A percentile compares a stretch with the other conserved stretches of the same genome.
phyloP scores from a whole-genome alignment of 2,329 filamentous ascomycete species.

The Epichloe festucae region DNA sequence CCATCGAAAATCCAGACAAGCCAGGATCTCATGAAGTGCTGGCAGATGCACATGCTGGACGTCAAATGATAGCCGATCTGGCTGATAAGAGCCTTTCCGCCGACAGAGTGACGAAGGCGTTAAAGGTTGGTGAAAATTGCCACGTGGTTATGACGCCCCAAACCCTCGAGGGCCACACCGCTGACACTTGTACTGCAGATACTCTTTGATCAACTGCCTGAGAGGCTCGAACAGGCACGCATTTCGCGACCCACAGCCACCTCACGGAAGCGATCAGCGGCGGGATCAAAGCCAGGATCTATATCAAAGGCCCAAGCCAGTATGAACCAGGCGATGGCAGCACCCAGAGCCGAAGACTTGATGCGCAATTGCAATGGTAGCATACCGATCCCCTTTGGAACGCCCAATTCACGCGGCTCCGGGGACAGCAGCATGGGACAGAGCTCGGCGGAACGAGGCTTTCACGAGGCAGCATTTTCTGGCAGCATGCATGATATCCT shows the following conservation, averaged over 20 bases:
- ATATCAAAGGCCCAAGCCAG: conserved; percentile 17
- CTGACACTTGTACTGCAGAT: conserved; percentile 32
- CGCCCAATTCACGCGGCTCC: conserved; percentile 16
- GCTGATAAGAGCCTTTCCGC: conserved; percentile 79
- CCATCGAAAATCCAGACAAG: conserved; percentile 67
- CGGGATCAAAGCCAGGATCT: conserved; percentile 24
- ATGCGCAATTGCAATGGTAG: conserved; percentile 17
- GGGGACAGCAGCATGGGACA: conserved; percentile 21
- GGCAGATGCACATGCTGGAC: conserved; percentile 72
- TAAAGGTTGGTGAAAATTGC: conserved; percentile 46
- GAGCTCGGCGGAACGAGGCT: conserved; percentile 15
- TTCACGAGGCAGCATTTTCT: conserved; percentile 24
- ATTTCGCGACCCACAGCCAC: conserved; percentile 19
- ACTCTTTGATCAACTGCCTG: conserved; percentile 74
- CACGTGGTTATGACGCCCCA: background rate
- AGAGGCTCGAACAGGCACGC: conserved; percentile 46
- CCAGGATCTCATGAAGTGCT: conserved; percentile 65
- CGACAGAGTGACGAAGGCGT: conserved; percentile 65
- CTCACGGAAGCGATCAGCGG: conserved; percentile 45
- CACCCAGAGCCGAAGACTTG: conserved; percentile 21
- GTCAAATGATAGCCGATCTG: conserved; percentile 66
- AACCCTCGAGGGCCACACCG: background rate
- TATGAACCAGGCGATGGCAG: conserved; percentile 19
- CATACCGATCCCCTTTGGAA: conserved; percentile 12
- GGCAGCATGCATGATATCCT: conserved; percentile 31